Conservation (phyloP, 257 asterid species). For the Solanum pimpinellifolium region DNA sequence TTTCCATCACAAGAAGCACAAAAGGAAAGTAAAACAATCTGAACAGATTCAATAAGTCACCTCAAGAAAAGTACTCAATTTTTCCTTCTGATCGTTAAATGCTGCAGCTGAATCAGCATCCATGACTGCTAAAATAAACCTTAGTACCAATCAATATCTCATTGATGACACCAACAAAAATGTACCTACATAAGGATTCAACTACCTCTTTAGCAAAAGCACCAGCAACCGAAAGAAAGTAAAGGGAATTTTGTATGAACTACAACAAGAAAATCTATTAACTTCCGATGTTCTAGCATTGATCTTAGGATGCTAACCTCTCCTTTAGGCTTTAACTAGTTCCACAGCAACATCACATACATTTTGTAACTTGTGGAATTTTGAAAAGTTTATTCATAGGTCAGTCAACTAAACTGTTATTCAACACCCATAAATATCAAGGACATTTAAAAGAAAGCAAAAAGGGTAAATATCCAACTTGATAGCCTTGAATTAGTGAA, state of each 20-base stretch:
- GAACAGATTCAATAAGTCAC: constrained; percentile 23
- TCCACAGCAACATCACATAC: neutral
- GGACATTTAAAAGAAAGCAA: neutral
- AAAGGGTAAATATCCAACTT: neutral
- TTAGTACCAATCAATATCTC: neutral
- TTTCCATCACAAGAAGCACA: neutral
- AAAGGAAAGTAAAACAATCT: neutral
- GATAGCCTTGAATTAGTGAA: neutral
- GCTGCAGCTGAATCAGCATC: constrained; percentile 6
- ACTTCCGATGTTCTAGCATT: neutral
- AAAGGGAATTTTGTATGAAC: neutral
- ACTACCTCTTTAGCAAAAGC: neutral
- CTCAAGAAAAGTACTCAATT: constrained; percentile 35
- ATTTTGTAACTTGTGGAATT: neutral
- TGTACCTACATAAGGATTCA: neutral
- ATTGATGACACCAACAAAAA: neutral
- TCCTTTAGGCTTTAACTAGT: neutral
- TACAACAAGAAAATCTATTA: neutral
- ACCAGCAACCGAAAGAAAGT: neutral
- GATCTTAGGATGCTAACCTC: neutral
- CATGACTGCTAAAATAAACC: constrained; percentile 11
- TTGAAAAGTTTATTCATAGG: neutral
- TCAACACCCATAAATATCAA: neutral
- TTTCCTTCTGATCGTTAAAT: constrained; percentile 19
- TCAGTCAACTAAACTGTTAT: neutral